phyloP scores from a whole-genome alignment of 2,329 filamentous ascomycete species.

The Botryotinia calthae region DNA sequence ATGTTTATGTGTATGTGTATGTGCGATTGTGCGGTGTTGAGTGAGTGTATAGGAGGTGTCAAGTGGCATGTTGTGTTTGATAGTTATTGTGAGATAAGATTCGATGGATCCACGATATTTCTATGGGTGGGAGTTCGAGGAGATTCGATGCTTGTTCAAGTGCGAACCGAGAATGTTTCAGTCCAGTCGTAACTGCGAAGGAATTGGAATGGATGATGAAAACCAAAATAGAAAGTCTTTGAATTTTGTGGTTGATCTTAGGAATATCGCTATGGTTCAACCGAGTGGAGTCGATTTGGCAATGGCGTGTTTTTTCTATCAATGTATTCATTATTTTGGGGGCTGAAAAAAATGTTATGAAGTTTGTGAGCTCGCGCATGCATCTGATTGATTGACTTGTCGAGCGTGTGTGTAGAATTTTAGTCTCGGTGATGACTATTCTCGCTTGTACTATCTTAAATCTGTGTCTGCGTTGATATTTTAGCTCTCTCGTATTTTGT shows the following conservation, averaged over 20 bases:
- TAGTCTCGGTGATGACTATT: neutral
- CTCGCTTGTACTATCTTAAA: neutral
- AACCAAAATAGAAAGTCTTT: neutral
- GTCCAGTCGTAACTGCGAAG: rapidly evolving
- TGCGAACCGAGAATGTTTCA: neutral
- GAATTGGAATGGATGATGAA: neutral
- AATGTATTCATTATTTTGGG: neutral
- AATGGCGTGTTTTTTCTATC: neutral
- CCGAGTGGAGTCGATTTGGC: neutral
- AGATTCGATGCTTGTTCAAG: neutral
- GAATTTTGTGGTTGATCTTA: neutral
- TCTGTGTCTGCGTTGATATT: neutral
- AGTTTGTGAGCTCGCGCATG: neutral
- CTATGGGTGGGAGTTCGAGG: neutral
- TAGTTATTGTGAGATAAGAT: neutral
- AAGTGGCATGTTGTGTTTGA: neutral
- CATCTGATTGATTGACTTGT: neutral
- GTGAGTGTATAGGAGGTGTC: neutral
- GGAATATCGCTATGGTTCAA: neutral
- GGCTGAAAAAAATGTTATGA: neutral
- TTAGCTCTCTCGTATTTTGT: neutral
- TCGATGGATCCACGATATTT: neutral
- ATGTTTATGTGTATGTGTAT: too few relatives aligned
- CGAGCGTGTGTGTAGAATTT: neutral
- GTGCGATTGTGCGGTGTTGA: neutral